phyloP scores from a whole-genome alignment of 495 filamentous ascomycete species.

The Ascodesmis nigricans region DNA sequence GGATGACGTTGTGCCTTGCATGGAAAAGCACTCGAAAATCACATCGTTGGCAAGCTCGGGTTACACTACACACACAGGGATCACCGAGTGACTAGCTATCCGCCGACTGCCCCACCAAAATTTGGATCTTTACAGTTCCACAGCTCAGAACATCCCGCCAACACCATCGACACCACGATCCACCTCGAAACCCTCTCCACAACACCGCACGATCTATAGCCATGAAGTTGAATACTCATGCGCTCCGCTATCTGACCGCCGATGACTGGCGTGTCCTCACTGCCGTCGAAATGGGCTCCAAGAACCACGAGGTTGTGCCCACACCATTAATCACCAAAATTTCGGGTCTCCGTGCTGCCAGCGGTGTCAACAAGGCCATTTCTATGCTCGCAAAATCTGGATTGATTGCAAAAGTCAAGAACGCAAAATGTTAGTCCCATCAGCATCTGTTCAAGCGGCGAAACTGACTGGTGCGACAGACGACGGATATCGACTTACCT shows the following conservation, averaged over 20 bases:
- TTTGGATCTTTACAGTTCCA: too few relatives aligned
- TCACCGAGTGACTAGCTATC: too few relatives aligned
- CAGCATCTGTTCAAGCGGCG: not conserved
- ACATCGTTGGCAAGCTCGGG: too few relatives aligned
- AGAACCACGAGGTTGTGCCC: slow-evolving; percentile 91
- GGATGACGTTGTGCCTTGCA: too few relatives aligned
- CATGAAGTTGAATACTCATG: slow-evolving; percentile 87
- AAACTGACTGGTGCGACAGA: slow-evolving; percentile 30
- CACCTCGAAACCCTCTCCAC: too few relatives aligned
- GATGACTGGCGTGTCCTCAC: slow-evolving; percentile 94
- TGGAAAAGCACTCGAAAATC: too few relatives aligned
- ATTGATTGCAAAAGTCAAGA: slow-evolving; percentile 78
- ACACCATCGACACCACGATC: too few relatives aligned
- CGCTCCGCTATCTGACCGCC: slow-evolving; percentile 67
- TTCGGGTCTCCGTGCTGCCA: slow-evolving; percentile 57
- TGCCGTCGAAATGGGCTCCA: slow-evolving; percentile 79
- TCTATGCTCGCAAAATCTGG: slow-evolving; percentile 79
- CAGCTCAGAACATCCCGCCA: too few relatives aligned
- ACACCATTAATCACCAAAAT: slow-evolving; percentile 71
- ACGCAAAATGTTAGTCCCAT: slow-evolving; percentile 50
- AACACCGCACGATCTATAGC: too few relatives aligned
- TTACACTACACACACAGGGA: too few relatives aligned
- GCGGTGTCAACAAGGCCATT: slow-evolving; percentile 69
- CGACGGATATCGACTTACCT: slow-evolving; percentile 91
- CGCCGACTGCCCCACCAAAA: too few relatives aligned